Evolutionary conservation across 2,329 filamentous ascomycete genomes (phyloP).

Genomic region (Paraphoma chrysanthemicola): DNA sequence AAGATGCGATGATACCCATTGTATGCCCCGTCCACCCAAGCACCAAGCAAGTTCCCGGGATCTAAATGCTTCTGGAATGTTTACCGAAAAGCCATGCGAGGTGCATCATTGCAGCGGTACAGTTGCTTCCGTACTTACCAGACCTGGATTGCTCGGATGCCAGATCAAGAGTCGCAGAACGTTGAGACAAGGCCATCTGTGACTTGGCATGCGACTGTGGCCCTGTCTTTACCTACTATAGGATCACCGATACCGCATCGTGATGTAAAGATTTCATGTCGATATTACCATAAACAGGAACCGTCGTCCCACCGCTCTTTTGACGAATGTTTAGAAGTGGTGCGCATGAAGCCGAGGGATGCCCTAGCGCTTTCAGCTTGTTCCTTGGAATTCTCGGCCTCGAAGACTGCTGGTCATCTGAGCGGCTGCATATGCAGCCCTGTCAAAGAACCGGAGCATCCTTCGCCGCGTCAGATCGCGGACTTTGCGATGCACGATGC

Average conservation of each 20-base stretch:
- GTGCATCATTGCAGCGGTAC: neutral
- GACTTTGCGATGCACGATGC: neutral
- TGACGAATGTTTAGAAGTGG: conserved; percentile 4
- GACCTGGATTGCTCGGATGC: neutral
- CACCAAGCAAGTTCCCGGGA: conserved; percentile 3
- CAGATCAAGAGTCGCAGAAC: neutral
- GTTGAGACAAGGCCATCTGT: no score
- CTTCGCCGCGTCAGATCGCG: conserved; percentile 24
- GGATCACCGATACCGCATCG: no score
- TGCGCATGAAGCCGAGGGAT: conserved; percentile 1
- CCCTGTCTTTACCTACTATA: no score
- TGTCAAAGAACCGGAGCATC: conserved; percentile 14
- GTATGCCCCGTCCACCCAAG: conserved; percentile 2
- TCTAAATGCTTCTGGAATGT: conserved; percentile 10
- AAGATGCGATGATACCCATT: conserved; percentile 22
- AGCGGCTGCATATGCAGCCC: conserved; percentile 21
- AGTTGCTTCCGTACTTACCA: neutral
- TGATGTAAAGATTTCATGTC: neutral
- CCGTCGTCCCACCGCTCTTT: conserved; percentile 32
- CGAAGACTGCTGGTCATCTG: conserved; percentile 28
- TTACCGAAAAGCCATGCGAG: conserved; percentile 5
- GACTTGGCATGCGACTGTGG: no score
- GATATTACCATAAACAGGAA: neutral
- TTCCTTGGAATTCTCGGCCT: conserved; percentile 12
- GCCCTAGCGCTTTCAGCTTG: neutral